These are phyloP conservation scores for Sporothrix sp. DNA, from an alignment of 2,329 filamentous ascomycete species.

Conservation along the genomic window DNA sequence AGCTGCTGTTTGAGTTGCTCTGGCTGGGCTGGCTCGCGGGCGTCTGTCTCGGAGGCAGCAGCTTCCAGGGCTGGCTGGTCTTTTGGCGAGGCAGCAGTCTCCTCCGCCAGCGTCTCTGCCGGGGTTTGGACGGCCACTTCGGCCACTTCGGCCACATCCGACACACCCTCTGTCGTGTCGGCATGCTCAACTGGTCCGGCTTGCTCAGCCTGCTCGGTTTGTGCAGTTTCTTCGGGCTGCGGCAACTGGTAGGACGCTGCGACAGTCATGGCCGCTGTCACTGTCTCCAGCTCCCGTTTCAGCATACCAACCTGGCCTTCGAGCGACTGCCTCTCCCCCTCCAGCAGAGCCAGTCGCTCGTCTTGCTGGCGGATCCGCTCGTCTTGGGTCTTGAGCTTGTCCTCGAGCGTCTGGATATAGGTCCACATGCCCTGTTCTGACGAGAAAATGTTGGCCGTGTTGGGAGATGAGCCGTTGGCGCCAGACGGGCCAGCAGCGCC, in stretches of 20 bases:
- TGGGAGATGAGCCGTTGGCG: constrained; percentile 30
- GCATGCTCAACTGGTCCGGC: too few species aligned
- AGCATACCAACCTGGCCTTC: constrained; percentile 29
- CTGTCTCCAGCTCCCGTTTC: constrained; percentile 25
- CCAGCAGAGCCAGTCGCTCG: constrained; percentile 26
- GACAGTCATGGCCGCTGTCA: too few species aligned
- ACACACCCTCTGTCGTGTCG: too few species aligned
- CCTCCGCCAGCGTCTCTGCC: too few species aligned
- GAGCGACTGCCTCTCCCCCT: constrained; percentile 29
- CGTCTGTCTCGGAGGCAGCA: not conserved
- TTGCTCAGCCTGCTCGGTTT: too few species aligned
- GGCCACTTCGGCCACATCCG: too few species aligned
- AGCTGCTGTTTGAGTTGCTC: constrained; percentile 11
- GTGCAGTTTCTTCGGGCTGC: too few species aligned
- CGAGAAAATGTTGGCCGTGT: constrained; percentile 58
- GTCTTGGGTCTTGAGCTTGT: constrained; percentile 38
- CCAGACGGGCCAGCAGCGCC: not conserved
- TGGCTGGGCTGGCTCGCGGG: not conserved
- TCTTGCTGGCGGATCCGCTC: constrained; percentile 31
- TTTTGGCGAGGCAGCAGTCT: too few species aligned
- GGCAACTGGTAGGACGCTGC: too few species aligned
- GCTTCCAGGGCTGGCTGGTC: too few species aligned
- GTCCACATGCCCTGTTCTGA: constrained; percentile 57
- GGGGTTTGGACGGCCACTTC: too few species aligned
- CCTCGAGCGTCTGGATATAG: constrained; percentile 63